Percentiles rank a stretch among this genome's conserved stretches.
phyloP scores from a whole-genome alignment of 2,329 filamentous ascomycete species.

The Orbilia oligospora region DNA sequence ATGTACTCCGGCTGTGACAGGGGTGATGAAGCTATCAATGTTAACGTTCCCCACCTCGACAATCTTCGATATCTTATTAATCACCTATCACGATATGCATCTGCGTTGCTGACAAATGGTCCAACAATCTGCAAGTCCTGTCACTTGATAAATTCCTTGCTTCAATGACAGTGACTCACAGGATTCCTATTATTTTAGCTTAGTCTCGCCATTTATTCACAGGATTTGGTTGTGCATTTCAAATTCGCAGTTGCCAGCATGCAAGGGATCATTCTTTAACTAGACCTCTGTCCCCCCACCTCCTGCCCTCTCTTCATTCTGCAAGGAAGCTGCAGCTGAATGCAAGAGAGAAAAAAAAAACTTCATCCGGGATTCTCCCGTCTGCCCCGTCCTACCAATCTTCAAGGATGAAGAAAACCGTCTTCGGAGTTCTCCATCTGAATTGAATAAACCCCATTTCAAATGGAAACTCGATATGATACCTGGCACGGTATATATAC shows the following conservation, averaged over 20 bases:
- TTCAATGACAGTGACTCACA: slow-evolving; percentile 10
- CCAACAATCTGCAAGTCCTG: not conserved
- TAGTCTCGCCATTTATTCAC: not conserved
- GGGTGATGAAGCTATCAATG: slow-evolving; percentile 13
- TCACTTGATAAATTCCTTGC: too few species aligned
- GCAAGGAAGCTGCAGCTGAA: slow-evolving; percentile 16
- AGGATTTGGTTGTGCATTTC: not conserved
- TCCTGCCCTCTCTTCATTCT: slow-evolving; percentile 1
- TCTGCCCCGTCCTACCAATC: not conserved
- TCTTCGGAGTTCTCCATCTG: slow-evolving; percentile 20
- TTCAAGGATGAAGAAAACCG: not conserved
- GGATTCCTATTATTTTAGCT: not conserved
- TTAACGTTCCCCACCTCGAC: too few species aligned
- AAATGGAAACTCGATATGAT: not conserved
- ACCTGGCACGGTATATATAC: not conserved
- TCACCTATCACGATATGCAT: slow-evolving; percentile 25
- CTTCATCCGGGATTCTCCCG: slow-evolving; percentile 18
- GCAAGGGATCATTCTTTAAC: not conserved
- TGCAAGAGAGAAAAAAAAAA: too few species aligned
- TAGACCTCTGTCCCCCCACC: too few species aligned
- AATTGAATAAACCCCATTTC: not conserved
- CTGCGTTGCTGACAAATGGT: slow-evolving; percentile 52
- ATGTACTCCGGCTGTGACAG: slow-evolving; percentile 24
- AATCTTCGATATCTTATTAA: too few species aligned
- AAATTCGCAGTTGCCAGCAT: not conserved